phyloP scores from a whole-genome alignment of 352 stramenopile species.

The Globisporangium takayamanum region DNA sequence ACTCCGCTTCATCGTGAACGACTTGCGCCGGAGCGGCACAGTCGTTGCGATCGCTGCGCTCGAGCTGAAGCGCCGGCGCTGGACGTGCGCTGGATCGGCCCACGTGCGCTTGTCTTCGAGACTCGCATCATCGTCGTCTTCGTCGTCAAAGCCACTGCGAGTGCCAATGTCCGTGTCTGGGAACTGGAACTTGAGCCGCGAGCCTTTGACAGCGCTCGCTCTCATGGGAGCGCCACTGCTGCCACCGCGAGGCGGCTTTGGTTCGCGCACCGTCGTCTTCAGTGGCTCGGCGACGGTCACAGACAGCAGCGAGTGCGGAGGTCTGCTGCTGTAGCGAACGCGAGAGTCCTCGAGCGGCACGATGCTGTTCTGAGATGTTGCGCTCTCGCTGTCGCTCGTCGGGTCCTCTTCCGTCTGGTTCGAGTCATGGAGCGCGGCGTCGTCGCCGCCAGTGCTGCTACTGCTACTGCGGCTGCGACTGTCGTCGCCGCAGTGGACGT shows the following conservation, averaged over 20 bases:
- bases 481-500: constrained; percentile 17
- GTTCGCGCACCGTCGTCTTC: constrained; percentile 36
- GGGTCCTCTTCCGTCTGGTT: constrained; percentile 49
- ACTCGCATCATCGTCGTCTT: background rate
- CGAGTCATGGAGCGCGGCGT: constrained; percentile 10
- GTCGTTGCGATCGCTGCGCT: constrained; percentile 28
- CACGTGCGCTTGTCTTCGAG: background rate
- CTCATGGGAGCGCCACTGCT: background rate
- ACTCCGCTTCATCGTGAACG: constrained; percentile 64
- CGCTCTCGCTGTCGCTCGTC: background rate
- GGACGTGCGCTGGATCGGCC: background rate
- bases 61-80: constrained; percentile 25
- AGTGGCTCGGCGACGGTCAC: constrained; percentile 23
- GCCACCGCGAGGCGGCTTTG: constrained; percentile 25
- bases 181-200: constrained; percentile 58
- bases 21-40: constrained; percentile 49
- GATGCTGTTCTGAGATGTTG: background rate
- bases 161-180: constrained; percentile 35
- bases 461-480: constrained; percentile 14
- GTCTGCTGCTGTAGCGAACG: background rate
- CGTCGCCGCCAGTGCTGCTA: constrained; percentile 4
- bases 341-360: background rate
- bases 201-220: constrained; percentile 9
- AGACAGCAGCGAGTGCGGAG: constrained; percentile 13
- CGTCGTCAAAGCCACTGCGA: constrained; percentile 13